Conservation (phyloP, 2,329 filamentous ascomycete genomes). For the Colletotrichum filicis region DNA sequence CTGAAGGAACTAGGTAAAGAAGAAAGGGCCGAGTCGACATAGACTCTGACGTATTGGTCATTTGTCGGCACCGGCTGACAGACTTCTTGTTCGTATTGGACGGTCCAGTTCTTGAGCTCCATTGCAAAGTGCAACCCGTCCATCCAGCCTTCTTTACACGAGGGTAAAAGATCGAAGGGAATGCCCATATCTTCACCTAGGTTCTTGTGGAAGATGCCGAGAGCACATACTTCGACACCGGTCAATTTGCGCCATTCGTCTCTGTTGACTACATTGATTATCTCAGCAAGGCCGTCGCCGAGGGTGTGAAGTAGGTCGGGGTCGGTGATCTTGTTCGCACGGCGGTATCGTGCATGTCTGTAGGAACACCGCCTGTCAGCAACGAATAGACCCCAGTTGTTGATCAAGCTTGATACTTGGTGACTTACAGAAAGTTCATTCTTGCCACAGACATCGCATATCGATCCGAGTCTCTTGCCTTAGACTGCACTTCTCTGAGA, state of each 20-base stretch:
- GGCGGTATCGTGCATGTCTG: slow-evolving; percentile 65
- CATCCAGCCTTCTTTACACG: slow-evolving; percentile 49
- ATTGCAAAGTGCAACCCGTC: slow-evolving; percentile 65
- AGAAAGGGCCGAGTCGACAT: slow-evolving; percentile 47
- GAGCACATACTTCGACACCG: slow-evolving; percentile 64
- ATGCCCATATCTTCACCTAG: slow-evolving; percentile 67
- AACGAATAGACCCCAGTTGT: not conserved
- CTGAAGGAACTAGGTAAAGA: slow-evolving; percentile 36
- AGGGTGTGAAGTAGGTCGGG: slow-evolving; percentile 75
- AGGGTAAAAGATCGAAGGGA: slow-evolving; percentile 55
- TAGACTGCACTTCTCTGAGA: slow-evolving; percentile 57
- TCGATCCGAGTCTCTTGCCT: slow-evolving; percentile 55
- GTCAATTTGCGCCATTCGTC: slow-evolving; percentile 69
- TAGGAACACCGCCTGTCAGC: not conserved
- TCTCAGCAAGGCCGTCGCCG: slow-evolving; percentile 66
- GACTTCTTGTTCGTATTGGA: slow-evolving; percentile 57
- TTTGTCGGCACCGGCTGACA: slow-evolving; percentile 47
- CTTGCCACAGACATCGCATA: slow-evolving; percentile 64
- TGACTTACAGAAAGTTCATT: slow-evolving; percentile 67
- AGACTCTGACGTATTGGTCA: slow-evolving; percentile 39
- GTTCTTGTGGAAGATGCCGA: slow-evolving; percentile 68
- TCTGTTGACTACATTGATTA: slow-evolving; percentile 60
- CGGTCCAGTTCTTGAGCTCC: slow-evolving; percentile 60
- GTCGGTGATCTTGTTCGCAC: slow-evolving; percentile 68
- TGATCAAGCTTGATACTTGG: not conserved